Conservation (phyloP, 129 eudicot genomes). For the Tagetes erecta region DNA sequence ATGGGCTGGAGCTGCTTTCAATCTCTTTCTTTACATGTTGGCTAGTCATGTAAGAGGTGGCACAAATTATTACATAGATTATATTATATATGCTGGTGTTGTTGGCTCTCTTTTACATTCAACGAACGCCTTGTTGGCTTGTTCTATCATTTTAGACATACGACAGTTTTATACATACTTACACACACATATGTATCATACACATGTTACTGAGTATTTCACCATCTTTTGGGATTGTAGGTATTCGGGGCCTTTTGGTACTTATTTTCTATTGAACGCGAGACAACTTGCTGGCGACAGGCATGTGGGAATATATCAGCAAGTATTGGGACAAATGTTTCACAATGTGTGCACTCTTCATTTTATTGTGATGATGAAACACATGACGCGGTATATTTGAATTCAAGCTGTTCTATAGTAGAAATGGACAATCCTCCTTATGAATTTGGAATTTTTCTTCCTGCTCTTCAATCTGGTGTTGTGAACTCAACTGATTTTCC, state of each 20-base stretch:
- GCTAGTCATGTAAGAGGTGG: conserved; percentile 92
- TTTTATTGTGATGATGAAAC: conserved; percentile 42
- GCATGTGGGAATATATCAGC: conserved; percentile 56
- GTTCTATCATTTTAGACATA: conserved; percentile 1
- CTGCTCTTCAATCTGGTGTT: conserved; percentile 85
- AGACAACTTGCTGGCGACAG: conserved; percentile 80
- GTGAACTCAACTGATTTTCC: conserved; percentile 82
- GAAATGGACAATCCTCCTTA: conserved; percentile 51
- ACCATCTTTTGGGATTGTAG: conserved; percentile 37
- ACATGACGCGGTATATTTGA: conserved; percentile 30
- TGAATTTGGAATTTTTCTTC: conserved; percentile 90
- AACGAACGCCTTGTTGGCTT: neutral
- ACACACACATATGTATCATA: neutral
- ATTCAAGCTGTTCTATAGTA: conserved; percentile 58
- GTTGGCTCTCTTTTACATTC: neutral
- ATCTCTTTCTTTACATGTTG: conserved; percentile 94
- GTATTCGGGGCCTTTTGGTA: conserved; percentile 98
- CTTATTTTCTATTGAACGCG: conserved; percentile 87
- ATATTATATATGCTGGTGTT: neutral
- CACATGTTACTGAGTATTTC: conserved; percentile 15
- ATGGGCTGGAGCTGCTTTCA: conserved; percentile 99
- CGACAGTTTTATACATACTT: too few relatives aligned
- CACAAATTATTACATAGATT: neutral
- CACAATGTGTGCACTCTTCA: conserved; percentile 41
- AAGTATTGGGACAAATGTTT: neutral